Evolutionary conservation across 768 basidiomycete genomes (phyloP), one percentile per base, ranked within the genome.

Genomic region (Calocybe gangraenosa): DNA sequence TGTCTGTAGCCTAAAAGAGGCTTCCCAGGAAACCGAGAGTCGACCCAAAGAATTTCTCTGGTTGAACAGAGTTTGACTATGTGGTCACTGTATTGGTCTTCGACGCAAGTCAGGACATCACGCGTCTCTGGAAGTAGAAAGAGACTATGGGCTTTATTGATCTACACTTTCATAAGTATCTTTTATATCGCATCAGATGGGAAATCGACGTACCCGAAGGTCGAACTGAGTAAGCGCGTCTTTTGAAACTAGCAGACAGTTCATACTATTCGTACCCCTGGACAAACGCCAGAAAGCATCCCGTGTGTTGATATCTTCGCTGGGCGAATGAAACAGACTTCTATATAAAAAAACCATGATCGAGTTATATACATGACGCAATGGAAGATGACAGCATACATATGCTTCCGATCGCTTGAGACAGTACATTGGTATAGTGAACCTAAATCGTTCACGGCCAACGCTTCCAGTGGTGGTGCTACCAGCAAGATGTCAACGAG

Each of bases 1-100:
- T 92, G 88, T 43, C 72, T 76, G 52, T 75, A 75, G 3, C 74
- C 76, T 7, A 91, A 52, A 3, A 90, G 56, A 5, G 87, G 84
- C 47, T 65, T 77, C 18, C 58, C 58, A n/a, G 73, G 62, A 53
- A 71, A 75, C 23, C 87, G 75, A 21, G 70, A 65, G 55, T 92
- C 88, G 21, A 90, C 58, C 87, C 88, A 91, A 11, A 82, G 51
- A 13, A 90, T 53, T 36, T 83, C 71, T 1, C 65, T 67, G 1
- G 85, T 90, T 1, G 86, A 79, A 22, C 71, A 74, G 2, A 87
- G 51, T 2, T 76, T 73, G 22, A 82, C 55, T 31, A 82, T 59
- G 36, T 74, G 57, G 47, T 78, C 71, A 4, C 61, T 56, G 5
- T 51, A 51, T 14, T 65, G 58, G 47, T 70, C 61, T 50, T 81